Evolutionary conservation across 345 rosid genomes (phyloP), one percentile per base, ranked within the genome.

Genomic region (Heritiera littoralis): DNA sequence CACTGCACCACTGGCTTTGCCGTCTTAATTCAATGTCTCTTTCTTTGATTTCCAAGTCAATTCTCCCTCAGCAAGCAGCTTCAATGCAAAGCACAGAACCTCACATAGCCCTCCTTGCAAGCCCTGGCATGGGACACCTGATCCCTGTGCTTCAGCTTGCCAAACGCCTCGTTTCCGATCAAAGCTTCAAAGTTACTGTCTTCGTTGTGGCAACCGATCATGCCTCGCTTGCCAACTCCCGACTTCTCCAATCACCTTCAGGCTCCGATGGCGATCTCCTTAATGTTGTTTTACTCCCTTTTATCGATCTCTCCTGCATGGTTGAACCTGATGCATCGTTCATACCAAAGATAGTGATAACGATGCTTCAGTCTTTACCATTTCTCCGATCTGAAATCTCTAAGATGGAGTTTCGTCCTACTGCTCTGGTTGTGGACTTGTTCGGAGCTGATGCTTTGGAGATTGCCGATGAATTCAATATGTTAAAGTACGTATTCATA

Each of bases 51-150:
- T 23, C 28, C 0, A 45, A 20, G 9, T 46, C 15, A 28, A 58
- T 3, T 35, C 38, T 35, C 5, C 43, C 3, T 23, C 17, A 11
- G 1, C 6, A 9, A 30, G 2, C 5, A 15, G 60, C 61, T 1
- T 2, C 59, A 7, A 72, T 72, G 76, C 48, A 72, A 38, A 38
- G 17, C 64, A 55, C 18, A 5, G 55, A 10, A 51, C 77, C 85
- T 17, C 91, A 80, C 60, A 17, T 77, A n/a, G 80, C 82, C 13
- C 38, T 88, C 12, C 82, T 90, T 5, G 70, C 90, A 1, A 85
- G 87, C 59, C 91, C 89, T 7, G 90, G 93, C 40, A 71, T 88
- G 84, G 90, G 91, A 1, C 91, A 87, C 80, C 75, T 87, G 1
- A 90, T 84, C 79, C 91, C 93, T 0, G 45, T 87, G 55, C 76